These are phyloP conservation scores for Colletotrichum magnum DNA, from an alignment of 2,329 filamentous ascomycete genomes.

Conservation along the genomic window DNA sequence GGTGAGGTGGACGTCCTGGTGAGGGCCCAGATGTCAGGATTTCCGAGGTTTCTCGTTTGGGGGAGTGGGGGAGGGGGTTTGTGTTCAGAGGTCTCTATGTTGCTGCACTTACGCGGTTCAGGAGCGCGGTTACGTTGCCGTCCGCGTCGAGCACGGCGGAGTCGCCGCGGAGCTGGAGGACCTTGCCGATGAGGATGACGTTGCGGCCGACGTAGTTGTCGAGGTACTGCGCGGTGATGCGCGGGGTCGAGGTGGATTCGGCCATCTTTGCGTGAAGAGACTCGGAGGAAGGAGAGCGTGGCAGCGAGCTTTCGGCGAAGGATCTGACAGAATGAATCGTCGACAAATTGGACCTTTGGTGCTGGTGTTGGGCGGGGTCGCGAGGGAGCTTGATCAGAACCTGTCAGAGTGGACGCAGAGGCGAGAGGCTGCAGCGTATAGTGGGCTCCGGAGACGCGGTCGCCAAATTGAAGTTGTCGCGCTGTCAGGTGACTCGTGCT, in stretches of 20 bases:
- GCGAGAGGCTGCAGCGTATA: background rate
- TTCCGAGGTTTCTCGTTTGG: too few species aligned
- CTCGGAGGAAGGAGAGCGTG: too few species aligned
- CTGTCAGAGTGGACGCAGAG: background rate
- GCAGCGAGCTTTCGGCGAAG: too few species aligned
- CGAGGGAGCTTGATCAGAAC: background rate
- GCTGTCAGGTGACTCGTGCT: slow-evolving; percentile 33
- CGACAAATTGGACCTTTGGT: background rate
- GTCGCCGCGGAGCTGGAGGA: slow-evolving; percentile 85
- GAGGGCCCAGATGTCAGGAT: slow-evolving; percentile 1
- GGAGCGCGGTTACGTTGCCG: slow-evolving; percentile 79
- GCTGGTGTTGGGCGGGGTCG: background rate
- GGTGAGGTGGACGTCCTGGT: slow-evolving; percentile 78
- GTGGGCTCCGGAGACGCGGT: slow-evolving; percentile 16
- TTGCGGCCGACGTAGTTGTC: slow-evolving; percentile 80
- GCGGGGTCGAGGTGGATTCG: slow-evolving; percentile 79
- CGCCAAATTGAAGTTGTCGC: slow-evolving; percentile 22
- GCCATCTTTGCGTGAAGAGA: slow-evolving; percentile 67
- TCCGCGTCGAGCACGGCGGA: slow-evolving; percentile 84
- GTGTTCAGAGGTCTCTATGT: background rate
- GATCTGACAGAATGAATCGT: too few species aligned
- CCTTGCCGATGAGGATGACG: slow-evolving; percentile 89
- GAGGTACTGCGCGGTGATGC: slow-evolving; percentile 85
- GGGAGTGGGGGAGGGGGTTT: too few species aligned
- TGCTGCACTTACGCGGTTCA: slow-evolving; percentile 76